Conservation (phyloP, 306 rosid species). For the Glycine tomentella region DNA sequence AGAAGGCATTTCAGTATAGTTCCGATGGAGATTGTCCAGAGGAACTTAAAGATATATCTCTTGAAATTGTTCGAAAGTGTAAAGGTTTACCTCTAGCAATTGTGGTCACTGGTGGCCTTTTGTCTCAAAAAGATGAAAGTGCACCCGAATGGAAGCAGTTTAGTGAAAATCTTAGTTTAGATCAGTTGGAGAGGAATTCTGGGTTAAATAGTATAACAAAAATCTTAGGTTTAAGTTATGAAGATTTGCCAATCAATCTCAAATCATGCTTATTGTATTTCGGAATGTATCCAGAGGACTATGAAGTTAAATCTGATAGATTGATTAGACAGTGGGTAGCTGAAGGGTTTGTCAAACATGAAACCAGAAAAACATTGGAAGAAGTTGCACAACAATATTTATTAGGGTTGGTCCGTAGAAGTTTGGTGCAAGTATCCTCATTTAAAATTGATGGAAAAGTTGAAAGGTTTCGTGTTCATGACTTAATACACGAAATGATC, state of each 20-base stretch:
- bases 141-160: too few relatives aligned
- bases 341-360: constrained; percentile 9
- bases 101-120: background rate
- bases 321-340: constrained; percentile 13
- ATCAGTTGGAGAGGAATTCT: background rate
- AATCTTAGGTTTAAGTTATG: background rate
- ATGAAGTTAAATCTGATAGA: background rate
- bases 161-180: background rate
- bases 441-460: background rate
- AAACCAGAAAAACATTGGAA: background rate
- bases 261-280: constrained; percentile 21
- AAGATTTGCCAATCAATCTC: background rate
- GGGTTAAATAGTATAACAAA: background rate
- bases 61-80: too few relatives aligned
- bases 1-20: too few relatives aligned
- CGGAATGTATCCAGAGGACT: constrained; percentile 10
- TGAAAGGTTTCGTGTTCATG: background rate
- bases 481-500: background rate
- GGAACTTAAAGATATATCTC: too few relatives aligned
- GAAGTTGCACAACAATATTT: constrained; percentile 13
- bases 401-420: background rate
- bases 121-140: too few relatives aligned
- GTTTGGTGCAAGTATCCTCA: constrained; percentile 28
- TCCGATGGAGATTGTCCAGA: too few relatives aligned
- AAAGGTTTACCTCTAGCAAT: too few relatives aligned